A percentile compares a stretch with the other conserved stretches of the same genome.
These are phyloP conservation scores for Gossypium davidsonii DNA, from an alignment of 441 rosid species.

Conservation along the genomic window DNA sequence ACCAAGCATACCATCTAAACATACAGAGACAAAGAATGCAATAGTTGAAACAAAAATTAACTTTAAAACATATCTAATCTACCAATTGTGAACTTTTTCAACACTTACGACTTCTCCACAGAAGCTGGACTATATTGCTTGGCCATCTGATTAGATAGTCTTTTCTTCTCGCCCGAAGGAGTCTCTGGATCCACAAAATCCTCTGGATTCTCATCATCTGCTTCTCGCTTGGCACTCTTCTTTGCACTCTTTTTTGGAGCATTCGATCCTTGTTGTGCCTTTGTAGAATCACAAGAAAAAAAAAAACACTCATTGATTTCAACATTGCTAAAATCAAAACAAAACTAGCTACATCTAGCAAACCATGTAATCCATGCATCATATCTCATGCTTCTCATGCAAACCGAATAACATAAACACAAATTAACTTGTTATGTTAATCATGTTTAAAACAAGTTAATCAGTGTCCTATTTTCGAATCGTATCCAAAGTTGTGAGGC, in stretches of 20 bases:
- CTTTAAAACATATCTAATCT: not conserved
- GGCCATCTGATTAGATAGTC: conserved; percentile 71
- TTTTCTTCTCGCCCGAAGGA: conserved; percentile 60
- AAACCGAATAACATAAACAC: not conserved
- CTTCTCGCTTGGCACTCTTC: conserved; percentile 61
- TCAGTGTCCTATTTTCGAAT: not conserved
- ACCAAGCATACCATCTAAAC: conserved; percentile 83
- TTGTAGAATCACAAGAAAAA: not conserved
- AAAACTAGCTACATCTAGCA: not conserved
- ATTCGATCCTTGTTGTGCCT: conserved; percentile 35
- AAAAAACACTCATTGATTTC: not conserved
- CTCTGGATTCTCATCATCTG: conserved; percentile 53
- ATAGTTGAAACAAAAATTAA: not conserved
- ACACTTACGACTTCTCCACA: conserved; percentile 75
- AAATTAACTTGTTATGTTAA: not conserved
- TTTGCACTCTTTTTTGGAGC: conserved; percentile 45
- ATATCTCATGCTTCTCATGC: not conserved
- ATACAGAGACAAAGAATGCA: not conserved
- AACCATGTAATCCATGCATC: not conserved
- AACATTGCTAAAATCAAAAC: not conserved
- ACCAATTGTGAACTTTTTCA: not conserved
- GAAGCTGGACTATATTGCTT: conserved; percentile 54
- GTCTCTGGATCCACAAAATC: conserved; percentile 68
- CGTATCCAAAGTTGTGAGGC: not conserved
- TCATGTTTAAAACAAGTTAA: not conserved